Evolutionary conservation across 1,139 yeast genomes (phyloP).

Genomic region (Entelexis paramagnoliae): DNA sequence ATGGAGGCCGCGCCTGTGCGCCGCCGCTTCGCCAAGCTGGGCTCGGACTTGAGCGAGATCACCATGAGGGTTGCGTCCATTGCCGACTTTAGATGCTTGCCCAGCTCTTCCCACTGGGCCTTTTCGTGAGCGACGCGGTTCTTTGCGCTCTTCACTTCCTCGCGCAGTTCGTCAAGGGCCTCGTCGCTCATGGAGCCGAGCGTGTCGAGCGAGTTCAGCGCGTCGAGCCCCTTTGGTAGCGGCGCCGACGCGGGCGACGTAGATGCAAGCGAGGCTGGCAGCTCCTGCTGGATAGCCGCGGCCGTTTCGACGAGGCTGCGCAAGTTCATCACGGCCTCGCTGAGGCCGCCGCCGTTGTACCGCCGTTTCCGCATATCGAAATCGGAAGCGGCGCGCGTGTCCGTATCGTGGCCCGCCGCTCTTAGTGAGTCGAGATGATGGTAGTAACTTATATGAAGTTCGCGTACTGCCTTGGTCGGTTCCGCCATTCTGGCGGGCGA

Average conservation of each 20-base stretch:
- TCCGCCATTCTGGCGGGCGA: no score
- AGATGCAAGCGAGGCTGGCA: slow-evolving; percentile 12
- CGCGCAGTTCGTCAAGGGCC: not conserved
- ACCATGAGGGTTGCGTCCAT: slow-evolving; percentile 23
- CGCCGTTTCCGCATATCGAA: slow-evolving; percentile 18
- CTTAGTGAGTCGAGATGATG: no score
- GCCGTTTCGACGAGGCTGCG: slow-evolving; percentile 14
- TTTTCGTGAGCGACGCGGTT: slow-evolving; percentile 3
- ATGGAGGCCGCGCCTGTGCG: slow-evolving; percentile 2
- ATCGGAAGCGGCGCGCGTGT: not conserved
- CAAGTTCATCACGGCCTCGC: slow-evolving; percentile 15
- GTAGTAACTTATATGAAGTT: no score
- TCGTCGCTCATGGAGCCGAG: slow-evolving; percentile 6
- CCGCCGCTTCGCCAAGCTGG: slow-evolving; percentile 12
- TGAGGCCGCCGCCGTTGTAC: slow-evolving; percentile 10
- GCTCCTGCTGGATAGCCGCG: slow-evolving; percentile 6
- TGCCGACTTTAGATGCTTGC: slow-evolving; percentile 21
- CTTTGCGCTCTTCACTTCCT: not conserved
- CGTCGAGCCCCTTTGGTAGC: slow-evolving; percentile 14
- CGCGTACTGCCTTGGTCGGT: no score
- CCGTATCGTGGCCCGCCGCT: not conserved
- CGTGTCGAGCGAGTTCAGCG: slow-evolving; percentile 11
- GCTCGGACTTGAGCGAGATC: slow-evolving; percentile 19
- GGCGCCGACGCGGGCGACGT: slow-evolving; percentile 8
- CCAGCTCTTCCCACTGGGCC: slow-evolving; percentile 19